phyloP scores from a whole-genome alignment of 2,329 filamentous ascomycete species.

The Mycosphaerelloides madeirae region DNA sequence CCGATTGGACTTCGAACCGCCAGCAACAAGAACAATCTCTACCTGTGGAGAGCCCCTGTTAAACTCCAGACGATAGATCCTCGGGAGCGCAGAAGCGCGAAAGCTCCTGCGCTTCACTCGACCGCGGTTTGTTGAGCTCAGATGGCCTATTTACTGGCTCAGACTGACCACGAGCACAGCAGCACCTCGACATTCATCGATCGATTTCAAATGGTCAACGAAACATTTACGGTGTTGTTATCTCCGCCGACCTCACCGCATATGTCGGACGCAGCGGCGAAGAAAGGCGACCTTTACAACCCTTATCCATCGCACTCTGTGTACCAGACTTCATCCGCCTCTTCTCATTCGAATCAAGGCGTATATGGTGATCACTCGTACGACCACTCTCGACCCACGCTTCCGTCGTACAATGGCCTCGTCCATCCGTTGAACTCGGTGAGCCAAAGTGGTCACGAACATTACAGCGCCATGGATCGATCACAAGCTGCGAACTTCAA shows the following conservation, averaged over 20 bases:
- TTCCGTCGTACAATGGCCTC: slow-evolving; percentile 43
- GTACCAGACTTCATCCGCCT: slow-evolving; percentile 20
- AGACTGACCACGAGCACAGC: not conserved
- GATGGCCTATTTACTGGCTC: not conserved
- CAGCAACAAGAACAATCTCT: no score
- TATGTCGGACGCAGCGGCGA: slow-evolving; percentile 46
- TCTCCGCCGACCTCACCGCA: slow-evolving; percentile 49
- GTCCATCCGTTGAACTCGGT: slow-evolving; percentile 17
- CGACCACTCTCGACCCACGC: slow-evolving; percentile 27
- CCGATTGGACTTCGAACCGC: no score
- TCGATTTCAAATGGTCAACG: slow-evolving; percentile 34
- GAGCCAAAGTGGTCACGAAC: no score
- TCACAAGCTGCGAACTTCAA: no score
- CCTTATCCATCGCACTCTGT: slow-evolving; percentile 30
- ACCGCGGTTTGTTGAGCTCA: not conserved
- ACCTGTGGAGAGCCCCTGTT: no score
- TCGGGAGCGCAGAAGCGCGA: no score
- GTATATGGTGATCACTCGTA: slow-evolving; percentile 3
- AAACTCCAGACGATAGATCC: no score
- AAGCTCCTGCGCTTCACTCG: not conserved
- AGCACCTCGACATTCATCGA: not conserved
- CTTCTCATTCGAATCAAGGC: not conserved
- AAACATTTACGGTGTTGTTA: slow-evolving; percentile 43
- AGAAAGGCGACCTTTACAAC: slow-evolving; percentile 42
- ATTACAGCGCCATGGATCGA: no score